A percentile compares a stretch with the other conserved stretches of the same genome.
Conservation (phyloP, 2,329 filamentous ascomycete species). For the Hymenoscyphus repandus region DNA sequence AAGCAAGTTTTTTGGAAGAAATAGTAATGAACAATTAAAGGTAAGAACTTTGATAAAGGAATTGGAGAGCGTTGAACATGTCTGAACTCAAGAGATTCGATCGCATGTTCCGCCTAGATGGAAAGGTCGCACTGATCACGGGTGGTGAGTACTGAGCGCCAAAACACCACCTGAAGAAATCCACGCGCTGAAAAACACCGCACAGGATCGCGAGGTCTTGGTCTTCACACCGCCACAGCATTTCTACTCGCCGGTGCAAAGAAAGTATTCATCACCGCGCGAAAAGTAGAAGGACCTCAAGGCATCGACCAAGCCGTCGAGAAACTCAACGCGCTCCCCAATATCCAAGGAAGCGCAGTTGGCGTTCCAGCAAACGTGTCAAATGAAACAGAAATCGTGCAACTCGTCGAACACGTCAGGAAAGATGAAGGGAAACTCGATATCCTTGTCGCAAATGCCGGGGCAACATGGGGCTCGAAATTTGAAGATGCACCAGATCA, state of each 20-base stretch:
- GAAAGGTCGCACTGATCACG: constrained; percentile 28
- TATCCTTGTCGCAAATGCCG: constrained; percentile 7
- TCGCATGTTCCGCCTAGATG: constrained; percentile 17
- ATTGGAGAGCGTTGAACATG: constrained; percentile 3
- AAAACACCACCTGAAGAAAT: neutral
- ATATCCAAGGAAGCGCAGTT: constrained; percentile 53
- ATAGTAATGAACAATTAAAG: neutral
- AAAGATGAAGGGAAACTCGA: constrained; percentile 50
- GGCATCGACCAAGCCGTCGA: constrained; percentile 54
- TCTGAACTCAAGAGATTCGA: constrained; percentile 19
- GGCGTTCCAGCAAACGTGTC: constrained; percentile 62
- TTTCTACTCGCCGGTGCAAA: constrained; percentile 66
- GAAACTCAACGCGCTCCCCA: constrained; percentile 58
- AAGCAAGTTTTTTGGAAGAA: neutral
- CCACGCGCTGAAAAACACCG: neutral
- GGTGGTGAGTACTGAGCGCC: constrained; percentile 19
- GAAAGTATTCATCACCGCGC: constrained; percentile 68
- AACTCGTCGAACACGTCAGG: constrained; percentile 51
- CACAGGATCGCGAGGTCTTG: constrained; percentile 47
- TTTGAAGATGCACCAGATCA: constrained; percentile 10
- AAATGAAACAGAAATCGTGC: constrained; percentile 54
- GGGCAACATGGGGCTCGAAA: constrained; percentile 6
- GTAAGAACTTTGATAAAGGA: neutral
- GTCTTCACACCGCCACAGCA: constrained; percentile 59
- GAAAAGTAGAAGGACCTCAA: constrained; percentile 57